A percentile compares a stretch with the other conserved stretches of the same genome.
Conservation (phyloP, 2,329 filamentous ascomycete species). For the Alternaria gansuensis region DNA sequence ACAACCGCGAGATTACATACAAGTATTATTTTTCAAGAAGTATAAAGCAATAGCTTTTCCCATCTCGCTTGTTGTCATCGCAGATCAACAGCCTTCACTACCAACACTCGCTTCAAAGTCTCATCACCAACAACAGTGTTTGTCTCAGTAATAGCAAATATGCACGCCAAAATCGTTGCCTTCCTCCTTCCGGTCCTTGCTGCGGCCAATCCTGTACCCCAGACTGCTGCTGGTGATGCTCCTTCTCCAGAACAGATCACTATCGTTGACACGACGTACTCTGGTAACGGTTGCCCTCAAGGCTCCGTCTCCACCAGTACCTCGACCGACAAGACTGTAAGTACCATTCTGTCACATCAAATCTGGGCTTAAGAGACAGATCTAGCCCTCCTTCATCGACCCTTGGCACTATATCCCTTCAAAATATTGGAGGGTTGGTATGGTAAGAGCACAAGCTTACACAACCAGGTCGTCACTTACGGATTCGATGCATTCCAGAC, state of each 20-base stretch:
- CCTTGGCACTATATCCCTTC: constrained; percentile 7
- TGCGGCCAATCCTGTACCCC: constrained; percentile 38
- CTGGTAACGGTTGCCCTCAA: constrained; percentile 49
- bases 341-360: constrained; percentile 10
- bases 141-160: constrained; percentile 27
- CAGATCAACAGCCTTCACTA: constrained; percentile 38
- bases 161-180: constrained; percentile 44
- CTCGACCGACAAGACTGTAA: constrained; percentile 47
- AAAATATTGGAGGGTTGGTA: constrained; percentile 1
- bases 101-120: constrained; percentile 20
- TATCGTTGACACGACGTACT: constrained; percentile 45
- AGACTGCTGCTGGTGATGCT: constrained; percentile 21
- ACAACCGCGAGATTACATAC: constrained; percentile 7
- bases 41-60: constrained; percentile 39
- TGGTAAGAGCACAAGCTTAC: constrained; percentile 9
- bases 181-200: constrained; percentile 44
- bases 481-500: constrained; percentile 49
- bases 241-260: constrained; percentile 40
- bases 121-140: constrained; percentile 12
- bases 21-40: constrained; percentile 6
- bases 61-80: constrained; percentile 33
- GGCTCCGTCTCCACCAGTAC: constrained; percentile 46
- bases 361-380: constrained; percentile 8
- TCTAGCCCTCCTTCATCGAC: constrained; percentile 5
- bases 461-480: constrained; percentile 44